These are phyloP conservation scores for Cyclotella baltica DNA, from an alignment of 108 stramenopile genomes.

Conservation along the genomic window DNA sequence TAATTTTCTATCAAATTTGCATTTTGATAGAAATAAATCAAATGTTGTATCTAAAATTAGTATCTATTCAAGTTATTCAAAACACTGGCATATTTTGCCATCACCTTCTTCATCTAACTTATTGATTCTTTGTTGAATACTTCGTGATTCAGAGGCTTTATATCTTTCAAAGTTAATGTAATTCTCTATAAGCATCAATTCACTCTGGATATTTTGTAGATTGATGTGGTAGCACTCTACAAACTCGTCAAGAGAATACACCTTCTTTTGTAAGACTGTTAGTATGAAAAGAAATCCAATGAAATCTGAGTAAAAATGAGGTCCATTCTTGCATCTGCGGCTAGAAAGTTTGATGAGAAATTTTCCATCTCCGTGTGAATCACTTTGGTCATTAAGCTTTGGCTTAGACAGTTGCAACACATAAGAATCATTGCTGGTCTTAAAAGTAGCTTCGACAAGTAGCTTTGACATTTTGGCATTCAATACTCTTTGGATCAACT, in stretches of 20 bases:
- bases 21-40: too few relatives aligned
- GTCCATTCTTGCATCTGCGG: constrained; percentile 4
- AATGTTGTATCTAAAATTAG: too few relatives aligned
- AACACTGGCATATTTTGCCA: too few relatives aligned
- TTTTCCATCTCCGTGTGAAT: constrained; percentile 16
- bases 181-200: background rate
- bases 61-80: too few relatives aligned
- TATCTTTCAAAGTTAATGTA: background rate
- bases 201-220: background rate
- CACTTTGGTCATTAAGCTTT: constrained; percentile 2
- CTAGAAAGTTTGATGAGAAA: background rate
- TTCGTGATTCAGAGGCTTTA: background rate
- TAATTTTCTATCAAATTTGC: too few relatives aligned
- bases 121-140: background rate
- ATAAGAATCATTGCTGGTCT: background rate
- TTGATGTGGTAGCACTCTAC: background rate
- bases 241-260: background rate
- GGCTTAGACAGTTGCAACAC: constrained; percentile 9
- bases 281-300: background rate
- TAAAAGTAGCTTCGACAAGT: too few relatives aligned
- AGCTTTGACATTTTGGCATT: background rate
- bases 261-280: background rate
- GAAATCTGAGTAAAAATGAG: background rate
- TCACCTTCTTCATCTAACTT: too few relatives aligned
- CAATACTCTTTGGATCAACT: background rate